Base-by-base conservation (phyloP, 164 flowering plant species). In the Stephania yunnanensis region DNA sequence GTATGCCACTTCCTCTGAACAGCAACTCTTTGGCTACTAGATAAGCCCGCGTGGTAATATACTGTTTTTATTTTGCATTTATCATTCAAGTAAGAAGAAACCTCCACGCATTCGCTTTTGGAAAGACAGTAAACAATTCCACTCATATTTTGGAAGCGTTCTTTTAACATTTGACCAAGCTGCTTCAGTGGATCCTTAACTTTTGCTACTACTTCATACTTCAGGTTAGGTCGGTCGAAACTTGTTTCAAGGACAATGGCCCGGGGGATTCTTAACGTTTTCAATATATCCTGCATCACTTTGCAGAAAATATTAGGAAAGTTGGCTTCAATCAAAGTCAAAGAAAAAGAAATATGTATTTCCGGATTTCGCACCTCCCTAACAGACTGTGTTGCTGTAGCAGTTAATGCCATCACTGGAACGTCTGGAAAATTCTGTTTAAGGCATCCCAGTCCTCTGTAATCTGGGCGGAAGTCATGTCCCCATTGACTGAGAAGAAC, bases 391-490 rank as follows among this genome's bases (percentile, higher is more conserved):
- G 99, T 93, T 78, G 99, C 99, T 44, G 98, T 95, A 71, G 99
- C 99, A 79, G 98, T 93, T 82, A 95, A 85, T 69, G 98, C 98
- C 98, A 93, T 95, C 68, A 95, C 82, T 31, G 99, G 97, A 79
- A 93, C 90, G 80, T 82, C 75, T 30, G 91, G 92, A 75, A 93
- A 93, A 68, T 87, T 90, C 83, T 89, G 95, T 86, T 93, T 95
- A 44, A 95, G 97, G 74, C 95, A 90, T 81, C 99, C 93, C 68
- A 95, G 75, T 63, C 78, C 89, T 80, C 95, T 85, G 77, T 95
- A 93, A 77, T 93, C 99, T 74, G 99, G 99, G 75, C 97, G 98
- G 73, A 95, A 95, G 85, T 95, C 99, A 86, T 95, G 97, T 48
- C 99, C 98, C 99, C 99, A 95, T 78, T 95, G 98, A 84, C 99